Base-by-base conservation (phyloP, 306 rosid genomes). In the Cicer bijugum region DNA sequence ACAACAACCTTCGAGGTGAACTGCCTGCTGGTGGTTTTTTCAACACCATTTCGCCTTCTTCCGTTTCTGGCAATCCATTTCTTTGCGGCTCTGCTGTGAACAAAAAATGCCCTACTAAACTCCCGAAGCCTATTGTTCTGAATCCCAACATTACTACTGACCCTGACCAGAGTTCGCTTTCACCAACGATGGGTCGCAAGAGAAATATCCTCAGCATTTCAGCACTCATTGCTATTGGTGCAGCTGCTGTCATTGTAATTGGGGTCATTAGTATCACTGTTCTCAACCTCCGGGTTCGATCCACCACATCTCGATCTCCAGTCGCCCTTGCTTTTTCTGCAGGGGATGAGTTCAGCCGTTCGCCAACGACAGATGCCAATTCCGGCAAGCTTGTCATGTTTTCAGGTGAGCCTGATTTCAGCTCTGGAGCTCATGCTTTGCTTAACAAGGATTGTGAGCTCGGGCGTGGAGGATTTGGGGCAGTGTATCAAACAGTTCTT, bases 311-410 rank as follows among this genome's bases (percentile, higher is more conserved):
- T 50, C 88, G 74, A 57, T 79, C 89, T 45, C 80, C 92, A 4
- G 88, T 85, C 51, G 90, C 86, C 53, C 76, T 91, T 72, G 42
- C 96, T 52, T 88, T 91, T 53, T 95, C 99, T 55, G 97, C 78
- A 0, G 97, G 92, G 60, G 97, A 95, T 57, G 97, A 95, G 44
- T 95, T 78, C 80, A 95, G 99, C 83, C 86, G 67, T 48, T 95
- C 99, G 48, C 96, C 97, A 5, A 87, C 95, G 15, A 91, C 99
- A 15, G 97, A 91, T 75, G 94, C 92, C 74, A 91, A 88, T 79
- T 95, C 99, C 47, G 99, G 99, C 74, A 95, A 95, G 85, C 97
- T 95, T 37, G 96, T 95, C 79, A 91, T 95, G 99, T 95, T 95
- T 84, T 91, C 99, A 0, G 99, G 99, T 8, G 99, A 90, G 46